Evolutionary conservation across 306 rosid species (phyloP), one percentile per base, ranked within the genome.

Genomic region (Ceratonia siliqua): DNA sequence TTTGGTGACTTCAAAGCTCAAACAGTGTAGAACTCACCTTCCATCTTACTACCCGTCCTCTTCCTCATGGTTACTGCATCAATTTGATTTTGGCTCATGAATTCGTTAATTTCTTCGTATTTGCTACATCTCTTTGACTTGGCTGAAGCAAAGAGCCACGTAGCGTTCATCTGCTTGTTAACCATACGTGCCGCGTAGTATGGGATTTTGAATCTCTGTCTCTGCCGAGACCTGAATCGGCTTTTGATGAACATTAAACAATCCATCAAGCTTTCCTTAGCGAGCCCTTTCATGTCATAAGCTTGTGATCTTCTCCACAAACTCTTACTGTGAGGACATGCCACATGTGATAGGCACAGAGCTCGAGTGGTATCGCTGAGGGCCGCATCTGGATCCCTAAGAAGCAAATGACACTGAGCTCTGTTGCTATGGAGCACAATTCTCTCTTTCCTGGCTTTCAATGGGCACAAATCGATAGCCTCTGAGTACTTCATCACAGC

Each of bases 291-390:
- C 88, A 83, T 87, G 68, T 89, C 92, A 28, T 82, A 91, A 59
- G 89, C 97, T 58, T 89, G 94, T 14, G 97, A 81, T 67, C 97
- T 81, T 78, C 94, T 89, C 94, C 97, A 89, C 82, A 91, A 74
- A 73, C 91, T 91, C 87, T 84, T 89, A 10, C 84, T 36, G 21
- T 91, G 92, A 74, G 84, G 80, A 35, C 52, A 74, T 59, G 39
- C 73, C 66, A 25, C 78, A 67, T 82, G 61, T 17, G 88, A 85
- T 39, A 89, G 35, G 22, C 97, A 78, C 63, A 91, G 70, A 65
- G 94, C 94, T 76, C 94, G 72, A 13, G 94, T 85, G 12, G 92
- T 10, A 28, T 91, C 94, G 20, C 92, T 84, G 28, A 91, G 79
- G 73, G 90, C 92, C 5, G 79, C 73, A 2, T 87, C 90, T 59